These are phyloP conservation scores for Scleromitrula shiraiana DNA, from an alignment of 2,329 filamentous ascomycete genomes.

Conservation along the genomic window DNA sequence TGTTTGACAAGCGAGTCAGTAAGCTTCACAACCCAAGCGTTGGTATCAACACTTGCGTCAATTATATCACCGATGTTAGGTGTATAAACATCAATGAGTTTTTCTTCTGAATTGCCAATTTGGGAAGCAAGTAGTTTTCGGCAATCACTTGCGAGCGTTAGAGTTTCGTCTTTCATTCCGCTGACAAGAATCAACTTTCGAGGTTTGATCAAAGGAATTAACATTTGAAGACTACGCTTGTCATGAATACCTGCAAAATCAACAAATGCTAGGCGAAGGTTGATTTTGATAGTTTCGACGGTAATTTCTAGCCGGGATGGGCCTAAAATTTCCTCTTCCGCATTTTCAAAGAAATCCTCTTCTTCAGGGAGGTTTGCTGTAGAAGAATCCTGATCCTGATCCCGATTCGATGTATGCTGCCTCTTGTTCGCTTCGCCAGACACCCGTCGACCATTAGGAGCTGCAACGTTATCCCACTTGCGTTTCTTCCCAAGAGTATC, in stretches of 20 bases:
- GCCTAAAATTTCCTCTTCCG: constrained; percentile 45
- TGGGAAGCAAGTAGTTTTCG: constrained; percentile 52
- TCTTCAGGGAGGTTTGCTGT: constrained; percentile 40
- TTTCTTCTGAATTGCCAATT: constrained; percentile 36
- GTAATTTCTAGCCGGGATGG: constrained; percentile 69
- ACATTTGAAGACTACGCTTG: constrained; percentile 85
- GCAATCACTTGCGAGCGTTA: constrained; percentile 71
- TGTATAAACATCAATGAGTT: constrained; percentile 66
- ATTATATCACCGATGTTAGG: constrained; percentile 66
- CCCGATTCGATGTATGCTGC: constrained; percentile 43
- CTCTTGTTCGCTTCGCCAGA: constrained; percentile 51
- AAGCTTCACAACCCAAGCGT: constrained; percentile 92
- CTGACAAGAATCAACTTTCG: constrained; percentile 90
- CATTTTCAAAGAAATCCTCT: constrained; percentile 53
- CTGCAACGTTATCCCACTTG: constrained; percentile 73
- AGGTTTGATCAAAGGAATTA: constrained; percentile 88
- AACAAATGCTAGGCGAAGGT: constrained; percentile 74
- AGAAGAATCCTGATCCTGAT: constrained; percentile 25
- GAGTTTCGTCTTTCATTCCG: constrained; percentile 71
- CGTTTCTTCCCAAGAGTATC: constrained; percentile 80
- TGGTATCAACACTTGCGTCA: constrained; percentile 93
- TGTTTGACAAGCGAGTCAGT: constrained; percentile 77
- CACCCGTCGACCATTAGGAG: constrained; percentile 32
- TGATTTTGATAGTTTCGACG: constrained; percentile 55
- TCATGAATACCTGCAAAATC: constrained; percentile 93